These are phyloP conservation scores for Cladobotryum mycophilum DNA, from an alignment of 2,329 filamentous ascomycete species.

Conservation along the genomic window DNA sequence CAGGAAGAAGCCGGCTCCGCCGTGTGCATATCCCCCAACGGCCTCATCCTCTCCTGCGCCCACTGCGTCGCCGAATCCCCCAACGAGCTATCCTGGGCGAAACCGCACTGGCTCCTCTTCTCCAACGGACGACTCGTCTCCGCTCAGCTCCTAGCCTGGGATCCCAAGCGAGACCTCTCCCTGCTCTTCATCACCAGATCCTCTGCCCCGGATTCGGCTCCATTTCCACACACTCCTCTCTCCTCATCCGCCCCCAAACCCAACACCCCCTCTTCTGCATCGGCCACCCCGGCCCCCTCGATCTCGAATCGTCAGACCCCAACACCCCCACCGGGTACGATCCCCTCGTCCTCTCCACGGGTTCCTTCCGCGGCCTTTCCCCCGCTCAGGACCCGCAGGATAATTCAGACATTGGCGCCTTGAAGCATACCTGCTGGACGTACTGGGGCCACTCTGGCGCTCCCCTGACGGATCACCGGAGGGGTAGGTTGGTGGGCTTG, in stretches of 20 bases:
- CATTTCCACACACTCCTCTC: conserved; percentile 19
- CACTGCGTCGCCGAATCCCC: conserved; percentile 42
- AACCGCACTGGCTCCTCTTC: conserved; percentile 37
- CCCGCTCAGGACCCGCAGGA: conserved; percentile 38
- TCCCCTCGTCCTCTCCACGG: conserved; percentile 40
- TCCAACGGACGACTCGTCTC: conserved; percentile 33
- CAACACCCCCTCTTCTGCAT: conserved; percentile 25
- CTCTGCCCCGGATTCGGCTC: not conserved
- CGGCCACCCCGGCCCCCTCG: conserved; percentile 31
- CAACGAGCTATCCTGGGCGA: conserved; percentile 25
- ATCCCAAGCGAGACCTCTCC: conserved; percentile 39
- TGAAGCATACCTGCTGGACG: conserved; percentile 51
- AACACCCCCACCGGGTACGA: conserved; percentile 38
- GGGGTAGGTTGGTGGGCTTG: conserved; percentile 39
- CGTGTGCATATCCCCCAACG: conserved; percentile 38
- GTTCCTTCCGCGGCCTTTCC: conserved; percentile 34
- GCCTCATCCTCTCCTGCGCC: conserved; percentile 43
- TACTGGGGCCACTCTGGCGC: conserved; percentile 53
- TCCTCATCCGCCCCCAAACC: conserved; percentile 14
- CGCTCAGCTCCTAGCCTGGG: conserved; percentile 35
- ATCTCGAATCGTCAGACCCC: conserved; percentile 35
- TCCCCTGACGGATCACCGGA: conserved; percentile 35
- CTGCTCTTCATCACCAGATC: conserved; percentile 34
- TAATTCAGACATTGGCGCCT: conserved; percentile 44
- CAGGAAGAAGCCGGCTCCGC: conserved; percentile 45